phyloP scores from a whole-genome alignment of 2,329 filamentous ascomycete genomes.

The Exophiala viscosa region DNA sequence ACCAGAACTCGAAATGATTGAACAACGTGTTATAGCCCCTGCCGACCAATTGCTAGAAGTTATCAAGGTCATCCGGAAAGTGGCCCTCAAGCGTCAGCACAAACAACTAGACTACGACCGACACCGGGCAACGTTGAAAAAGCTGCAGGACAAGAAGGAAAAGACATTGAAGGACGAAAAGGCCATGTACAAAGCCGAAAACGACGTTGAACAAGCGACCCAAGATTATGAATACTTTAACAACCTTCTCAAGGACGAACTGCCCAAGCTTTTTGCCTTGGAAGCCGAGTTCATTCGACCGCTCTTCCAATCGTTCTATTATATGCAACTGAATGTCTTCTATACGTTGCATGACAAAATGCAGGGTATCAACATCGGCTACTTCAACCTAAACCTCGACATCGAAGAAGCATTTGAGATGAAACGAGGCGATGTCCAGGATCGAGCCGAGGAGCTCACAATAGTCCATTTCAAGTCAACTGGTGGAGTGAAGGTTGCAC shows the following conservation, averaged over 20 bases:
- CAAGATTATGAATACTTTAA: constrained; percentile 99
- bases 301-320: constrained; percentile 98
- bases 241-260: constrained; percentile 89
- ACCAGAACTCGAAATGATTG: constrained; percentile 97
- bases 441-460: constrained; percentile 76
- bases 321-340: constrained; percentile 99
- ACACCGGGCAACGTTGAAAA: constrained; percentile 77
- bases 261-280: constrained; percentile 84
- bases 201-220: constrained; percentile 82
- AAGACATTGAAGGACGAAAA: constrained; percentile 96
- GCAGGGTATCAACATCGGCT: constrained; percentile 95
- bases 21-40: constrained; percentile 82
- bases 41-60: constrained; percentile 91
- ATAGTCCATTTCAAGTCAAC: constrained; percentile 92
- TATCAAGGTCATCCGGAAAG: constrained; percentile 92
- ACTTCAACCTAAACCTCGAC: constrained; percentile 88
- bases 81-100: constrained; percentile 84
- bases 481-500: constrained; percentile 50
- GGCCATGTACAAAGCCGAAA: constrained; percentile 91
- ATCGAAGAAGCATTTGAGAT: constrained; percentile 86
- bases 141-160: constrained; percentile 96
- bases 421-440: constrained; percentile 85
- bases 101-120: constrained; percentile 97
- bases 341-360: constrained; percentile 98
- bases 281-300: constrained; percentile 95